These are phyloP conservation scores for Fusarium pininemorale DNA, from an alignment of 2,329 filamentous ascomycete genomes.

Conservation along the genomic window DNA sequence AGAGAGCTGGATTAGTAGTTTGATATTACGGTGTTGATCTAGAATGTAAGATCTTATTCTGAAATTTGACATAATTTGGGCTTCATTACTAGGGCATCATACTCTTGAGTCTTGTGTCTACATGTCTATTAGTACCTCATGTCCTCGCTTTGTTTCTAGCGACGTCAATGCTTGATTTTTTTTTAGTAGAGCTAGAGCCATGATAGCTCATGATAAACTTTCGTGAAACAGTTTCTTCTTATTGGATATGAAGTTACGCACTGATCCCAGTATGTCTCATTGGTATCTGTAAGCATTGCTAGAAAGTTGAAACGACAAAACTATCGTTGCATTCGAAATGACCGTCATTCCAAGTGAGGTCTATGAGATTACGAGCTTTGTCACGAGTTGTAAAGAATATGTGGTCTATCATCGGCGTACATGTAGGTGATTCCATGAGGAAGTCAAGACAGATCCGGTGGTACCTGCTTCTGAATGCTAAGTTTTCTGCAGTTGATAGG, in stretches of 20 bases:
- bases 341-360: not conserved
- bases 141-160: not conserved
- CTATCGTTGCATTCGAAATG: not conserved
- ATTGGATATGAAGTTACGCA: not conserved
- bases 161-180: not conserved
- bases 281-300: not conserved
- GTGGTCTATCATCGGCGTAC: not conserved
- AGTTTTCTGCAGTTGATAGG: constrained; percentile 10
- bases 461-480: constrained; percentile 29
- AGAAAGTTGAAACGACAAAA: not conserved
- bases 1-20: not conserved
- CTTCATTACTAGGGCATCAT: not conserved
- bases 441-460: constrained; percentile 4
- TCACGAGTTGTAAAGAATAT: not conserved
- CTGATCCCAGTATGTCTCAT: constrained; percentile 13
- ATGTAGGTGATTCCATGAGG: not conserved
- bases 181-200: not conserved
- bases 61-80: not conserved
- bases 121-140: not conserved
- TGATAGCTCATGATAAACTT: not conserved
- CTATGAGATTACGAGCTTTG: not conserved
- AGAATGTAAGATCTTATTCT: not conserved
- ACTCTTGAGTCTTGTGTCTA: not conserved
- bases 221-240: not conserved
- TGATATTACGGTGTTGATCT: not conserved